These are phyloP conservation scores for Cucumis cinereus DNA, from an alignment of 306 rosid species.

Conservation along the genomic window DNA sequence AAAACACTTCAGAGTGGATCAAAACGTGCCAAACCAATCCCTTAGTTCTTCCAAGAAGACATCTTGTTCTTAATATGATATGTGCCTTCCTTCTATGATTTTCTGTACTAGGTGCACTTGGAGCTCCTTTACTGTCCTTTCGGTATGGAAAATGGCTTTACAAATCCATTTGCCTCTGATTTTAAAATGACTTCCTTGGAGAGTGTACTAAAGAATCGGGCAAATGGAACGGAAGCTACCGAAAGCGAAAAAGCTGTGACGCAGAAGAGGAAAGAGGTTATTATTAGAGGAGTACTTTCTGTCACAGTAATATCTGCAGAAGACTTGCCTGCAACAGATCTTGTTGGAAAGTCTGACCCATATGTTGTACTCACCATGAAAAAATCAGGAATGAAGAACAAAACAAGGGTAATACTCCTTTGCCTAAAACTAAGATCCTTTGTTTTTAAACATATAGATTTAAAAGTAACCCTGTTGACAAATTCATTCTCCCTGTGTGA, in stretches of 20 bases:
- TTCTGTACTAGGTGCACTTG: conserved; percentile 61
- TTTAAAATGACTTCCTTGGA: conserved; percentile 77
- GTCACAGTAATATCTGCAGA: conserved; percentile 85
- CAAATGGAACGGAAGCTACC: conserved; percentile 47
- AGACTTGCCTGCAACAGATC: conserved; percentile 77
- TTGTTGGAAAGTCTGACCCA: conserved; percentile 92
- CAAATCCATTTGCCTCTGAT: conserved; percentile 62
- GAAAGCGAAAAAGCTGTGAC: conserved; percentile 46
- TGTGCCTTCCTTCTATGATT: background rate
- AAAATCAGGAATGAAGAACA: conserved; percentile 68
- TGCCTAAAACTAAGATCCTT: background rate
- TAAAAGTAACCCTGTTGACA: background rate
- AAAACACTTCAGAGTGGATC: background rate
- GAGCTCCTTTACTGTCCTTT: conserved; percentile 80
- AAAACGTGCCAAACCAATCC: background rate
- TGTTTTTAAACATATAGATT: background rate
- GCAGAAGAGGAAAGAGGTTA: conserved; percentile 68
- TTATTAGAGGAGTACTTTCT: conserved; percentile 81
- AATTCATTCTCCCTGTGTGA: background rate
- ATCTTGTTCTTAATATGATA: background rate
- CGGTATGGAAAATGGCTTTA: conserved; percentile 61
- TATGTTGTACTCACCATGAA: conserved; percentile 69
- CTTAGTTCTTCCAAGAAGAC: background rate
- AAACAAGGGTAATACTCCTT: conserved; percentile 64
- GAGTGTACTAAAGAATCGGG: conserved; percentile 52